phyloP scores from a whole-genome alignment of 1,139 yeast species.

The Geotrichum reessii region DNA sequence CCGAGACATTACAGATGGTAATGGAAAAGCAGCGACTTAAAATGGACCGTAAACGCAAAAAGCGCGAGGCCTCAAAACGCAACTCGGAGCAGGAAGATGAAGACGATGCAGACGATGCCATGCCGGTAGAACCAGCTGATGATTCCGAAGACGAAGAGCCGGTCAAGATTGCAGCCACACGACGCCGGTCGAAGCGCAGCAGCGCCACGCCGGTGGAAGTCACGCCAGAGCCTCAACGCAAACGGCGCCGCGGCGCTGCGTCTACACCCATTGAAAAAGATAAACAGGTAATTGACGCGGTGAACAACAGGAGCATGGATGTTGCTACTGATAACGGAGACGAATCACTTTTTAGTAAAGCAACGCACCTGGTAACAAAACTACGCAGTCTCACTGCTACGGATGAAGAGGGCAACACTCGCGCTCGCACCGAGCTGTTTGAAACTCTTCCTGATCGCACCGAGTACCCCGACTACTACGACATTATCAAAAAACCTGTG shows the following conservation, averaged over 20 bases:
- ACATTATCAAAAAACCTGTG: conserved; percentile 71
- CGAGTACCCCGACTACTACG: conserved; percentile 82
- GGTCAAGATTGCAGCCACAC: background rate
- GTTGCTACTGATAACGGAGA: background rate
- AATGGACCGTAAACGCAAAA: conserved; percentile 32
- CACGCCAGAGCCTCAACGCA: background rate
- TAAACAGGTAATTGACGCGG: background rate
- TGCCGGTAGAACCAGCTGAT: no score
- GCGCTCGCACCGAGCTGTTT: conserved; percentile 39
- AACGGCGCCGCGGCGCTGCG: background rate
- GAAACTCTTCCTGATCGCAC: conserved; percentile 51
- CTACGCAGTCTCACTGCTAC: background rate
- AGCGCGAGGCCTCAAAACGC: conserved; percentile 33
- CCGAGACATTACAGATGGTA: conserved; percentile 63
- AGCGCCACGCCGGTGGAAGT: background rate
- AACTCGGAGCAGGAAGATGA: conserved; percentile 27
- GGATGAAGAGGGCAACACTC: background rate
- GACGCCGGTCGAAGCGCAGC: background rate
- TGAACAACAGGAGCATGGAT: no score
- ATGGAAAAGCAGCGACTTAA: conserved; percentile 53
- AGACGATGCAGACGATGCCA: conserved; percentile 5
- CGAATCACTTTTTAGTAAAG: background rate
- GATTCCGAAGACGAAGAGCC: background rate
- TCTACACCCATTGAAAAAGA: background rate
- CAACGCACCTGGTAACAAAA: background rate